Base-by-base conservation (phyloP, 257 asterid genomes). In the Fraxinus quadrangulata region DNA sequence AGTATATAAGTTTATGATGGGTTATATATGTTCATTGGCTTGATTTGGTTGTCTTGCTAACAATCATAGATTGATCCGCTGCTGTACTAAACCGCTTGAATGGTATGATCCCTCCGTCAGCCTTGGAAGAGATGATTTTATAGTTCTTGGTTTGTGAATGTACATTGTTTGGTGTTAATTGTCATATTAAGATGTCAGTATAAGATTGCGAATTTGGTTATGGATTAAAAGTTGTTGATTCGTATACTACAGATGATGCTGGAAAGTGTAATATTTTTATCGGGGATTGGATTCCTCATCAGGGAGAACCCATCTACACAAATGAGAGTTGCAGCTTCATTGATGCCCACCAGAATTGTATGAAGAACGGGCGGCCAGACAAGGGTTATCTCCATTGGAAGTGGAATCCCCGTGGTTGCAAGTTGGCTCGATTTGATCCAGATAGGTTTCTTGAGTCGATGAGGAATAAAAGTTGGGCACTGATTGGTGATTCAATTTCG, bases 401-500 rank as follows among this genome's bases (percentile, higher is more conserved):
- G 73, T 94, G 99, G 99, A 91, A 83, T 59, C 98, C 98, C 12
- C 86, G 42, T 9, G 89, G 84, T 6, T 94, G 97, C 70, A 83
- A 90, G 77, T 77, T 91, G 82, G 82, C 96, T 76, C 92, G 73
- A 26, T 67, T 92, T 33, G 84, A 91, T 75, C 89, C 97, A 5
- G 51, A 37, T 56, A 88, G 75, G 82, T 94, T 92, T 84, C 94
- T 92, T 11, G 86, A 86, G 28, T 36, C 71, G 12, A 91, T 92
- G 99, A 91, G 89, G 84, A 81, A 91, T 65, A 92, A 90, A 79
- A 82, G 82, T 12, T 91, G 87, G 92, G 99, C 89, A 0, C 83
- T 90, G 68, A 82, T 94, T 54, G 99, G 99, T 17, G 97, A 94
- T 84, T 94, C 97, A 19, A 89, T 94, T 23, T 86, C 96, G 0